Evolutionary conservation across 192 early-diverging fungal genomes (phyloP), one percentile per base, ranked within the genome.

Genomic region (Rhizophagus sp.): DNA sequence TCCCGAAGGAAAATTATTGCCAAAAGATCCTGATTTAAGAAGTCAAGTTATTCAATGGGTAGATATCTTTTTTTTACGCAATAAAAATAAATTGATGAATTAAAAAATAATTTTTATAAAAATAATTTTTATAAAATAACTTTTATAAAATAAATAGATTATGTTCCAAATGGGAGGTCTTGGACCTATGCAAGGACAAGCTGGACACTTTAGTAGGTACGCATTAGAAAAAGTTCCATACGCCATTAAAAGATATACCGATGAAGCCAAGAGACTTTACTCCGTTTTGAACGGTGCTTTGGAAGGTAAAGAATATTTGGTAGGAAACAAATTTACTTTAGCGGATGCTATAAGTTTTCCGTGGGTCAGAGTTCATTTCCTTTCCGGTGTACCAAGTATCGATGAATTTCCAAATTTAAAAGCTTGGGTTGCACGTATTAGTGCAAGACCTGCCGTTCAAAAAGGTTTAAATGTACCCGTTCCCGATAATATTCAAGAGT

Each of bases 141-240:
- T n/a, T n/a, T n/a, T n/a, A n/a, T n/a, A n/a, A n/a, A n/a, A n/a
- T 87, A 90, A 71, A 82, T 76, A 78, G 74, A 76, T 49, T n/a
- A n/a, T n/a, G n/a, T n/a, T n/a, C n/a, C n/a, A n/a, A n/a, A n/a
- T n/a, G n/a, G n/a, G n/a, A n/a, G 83, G 80, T 72, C 44, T 84
- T 6, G 85, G 83, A n/a, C 87, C 80, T 11, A 88, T 88, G 83
- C 85, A 88, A 66, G 84, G 88, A 36, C 88, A 90, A 79, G 83
- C 84, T 33, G 83, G 81, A 63, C 87, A 89, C 81, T 91, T 91
- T 63, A 47, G 57, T 71, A 30, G 71, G 25, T 85, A 52, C 49
- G 85, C 88, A 5, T 82, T 85, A 30, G 90, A 91, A 65, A 86
- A 85, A 75, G 82, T 90, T 61, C 82, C 80, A 5, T 90, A 90